Percentiles rank a stretch among this genome's conserved stretches.
Conservation (phyloP, 1,284 basidiomycete species). For the Boletus sp. region DNA sequence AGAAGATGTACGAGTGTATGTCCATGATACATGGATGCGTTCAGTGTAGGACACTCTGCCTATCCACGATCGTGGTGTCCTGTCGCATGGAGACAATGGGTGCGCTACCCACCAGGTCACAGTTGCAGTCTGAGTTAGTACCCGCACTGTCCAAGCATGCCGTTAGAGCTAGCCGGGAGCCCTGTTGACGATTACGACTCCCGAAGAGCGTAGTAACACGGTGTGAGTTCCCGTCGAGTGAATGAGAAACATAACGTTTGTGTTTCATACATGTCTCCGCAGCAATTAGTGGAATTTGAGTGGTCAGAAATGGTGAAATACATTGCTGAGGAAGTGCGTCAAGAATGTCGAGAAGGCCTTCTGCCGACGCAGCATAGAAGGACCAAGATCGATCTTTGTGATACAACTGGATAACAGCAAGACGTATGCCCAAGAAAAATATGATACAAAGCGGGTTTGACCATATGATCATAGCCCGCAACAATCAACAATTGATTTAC, state of each 20-base stretch:
- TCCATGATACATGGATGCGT: neutral
- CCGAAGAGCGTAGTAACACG: constrained; percentile 1
- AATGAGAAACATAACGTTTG: neutral
- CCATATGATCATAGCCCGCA: constrained; percentile 41
- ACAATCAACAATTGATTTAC: constrained; percentile 59
- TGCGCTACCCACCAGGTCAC: neutral
- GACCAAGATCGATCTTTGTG: neutral
- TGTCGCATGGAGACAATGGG: neutral
- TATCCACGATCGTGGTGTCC: neutral
- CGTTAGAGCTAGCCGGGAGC: neutral
- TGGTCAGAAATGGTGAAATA: neutral
- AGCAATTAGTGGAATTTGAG: neutral
- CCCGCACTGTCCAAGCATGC: constrained; percentile 22
- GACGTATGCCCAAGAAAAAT: neutral
- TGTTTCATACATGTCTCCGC: constrained; percentile 3
- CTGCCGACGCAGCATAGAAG: neutral
- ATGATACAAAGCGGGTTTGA: neutral
- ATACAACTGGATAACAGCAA: neutral
- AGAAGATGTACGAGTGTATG: neutral
- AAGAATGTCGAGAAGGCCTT: constrained; percentile 6
- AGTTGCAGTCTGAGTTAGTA: neutral
- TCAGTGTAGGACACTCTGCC: neutral
- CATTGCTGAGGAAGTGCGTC: neutral
- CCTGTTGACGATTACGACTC: neutral
- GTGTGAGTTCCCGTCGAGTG: neutral